A percentile compares a stretch with the other conserved stretches of the same genome.
These are phyloP conservation scores for Phytopythium ostracodes DNA, from an alignment of 352 stramenopile genomes.

Conservation along the genomic window DNA sequence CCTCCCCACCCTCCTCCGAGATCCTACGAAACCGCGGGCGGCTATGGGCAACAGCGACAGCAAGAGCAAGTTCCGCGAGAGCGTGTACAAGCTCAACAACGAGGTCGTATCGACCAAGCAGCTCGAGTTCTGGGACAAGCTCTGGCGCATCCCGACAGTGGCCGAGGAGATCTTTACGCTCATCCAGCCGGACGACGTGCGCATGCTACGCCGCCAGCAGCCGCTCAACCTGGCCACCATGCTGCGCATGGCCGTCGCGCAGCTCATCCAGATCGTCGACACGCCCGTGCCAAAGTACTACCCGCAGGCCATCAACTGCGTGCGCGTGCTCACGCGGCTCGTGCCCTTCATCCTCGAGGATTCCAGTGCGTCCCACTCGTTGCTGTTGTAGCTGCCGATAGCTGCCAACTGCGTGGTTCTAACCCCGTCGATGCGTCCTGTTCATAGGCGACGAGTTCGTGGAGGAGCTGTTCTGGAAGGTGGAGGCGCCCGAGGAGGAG, in stretches of 20 bases:
- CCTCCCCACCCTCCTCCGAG: not conserved
- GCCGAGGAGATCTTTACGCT: slow-evolving; percentile 89
- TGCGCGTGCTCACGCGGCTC: slow-evolving; percentile 74
- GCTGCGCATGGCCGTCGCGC: slow-evolving; percentile 71
- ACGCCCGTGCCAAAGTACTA: slow-evolving; percentile 89
- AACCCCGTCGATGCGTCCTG: no score
- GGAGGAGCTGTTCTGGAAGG: slow-evolving; percentile 76
- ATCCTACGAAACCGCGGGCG: no score
- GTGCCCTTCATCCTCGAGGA: slow-evolving; percentile 87
- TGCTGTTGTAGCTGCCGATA: not conserved
- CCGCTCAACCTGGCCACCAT: slow-evolving; percentile 80
- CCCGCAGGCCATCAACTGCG: slow-evolving; percentile 81
- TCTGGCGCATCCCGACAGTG: slow-evolving; percentile 85
- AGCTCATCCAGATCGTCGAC: slow-evolving; percentile 85
- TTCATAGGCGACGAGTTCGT: slow-evolving; percentile 66
- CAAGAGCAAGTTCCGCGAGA: slow-evolving; percentile 91
- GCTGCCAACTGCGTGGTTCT: no score
- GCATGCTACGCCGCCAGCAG: slow-evolving; percentile 85
- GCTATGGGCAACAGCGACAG: slow-evolving; percentile 87
- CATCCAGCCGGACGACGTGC: slow-evolving; percentile 86
- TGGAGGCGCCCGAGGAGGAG: slow-evolving; percentile 21
- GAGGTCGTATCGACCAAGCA: slow-evolving; percentile 82
- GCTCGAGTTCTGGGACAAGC: slow-evolving; percentile 89
- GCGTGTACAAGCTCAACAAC: slow-evolving; percentile 90
- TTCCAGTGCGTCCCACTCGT: slow-evolving; percentile 16